A percentile compares a stretch with the other conserved stretches of the same genome.
Evolutionary conservation across 2,329 filamentous ascomycete species (phyloP).

Genomic region (Blumeria hordei): DNA sequence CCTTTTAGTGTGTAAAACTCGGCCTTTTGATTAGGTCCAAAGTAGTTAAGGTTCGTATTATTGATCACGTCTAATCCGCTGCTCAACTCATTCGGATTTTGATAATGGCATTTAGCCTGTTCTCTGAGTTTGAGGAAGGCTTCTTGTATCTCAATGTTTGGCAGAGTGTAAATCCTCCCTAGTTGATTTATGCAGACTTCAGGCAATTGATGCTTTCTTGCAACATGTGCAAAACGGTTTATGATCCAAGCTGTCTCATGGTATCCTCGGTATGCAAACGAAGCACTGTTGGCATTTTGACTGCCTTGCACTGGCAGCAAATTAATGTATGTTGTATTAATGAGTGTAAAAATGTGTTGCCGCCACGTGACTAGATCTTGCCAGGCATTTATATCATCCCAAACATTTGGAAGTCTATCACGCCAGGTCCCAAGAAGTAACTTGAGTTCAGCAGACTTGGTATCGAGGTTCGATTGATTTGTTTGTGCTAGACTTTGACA

Average conservation of each 20-base stretch:
- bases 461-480: slow-evolving; percentile 63
- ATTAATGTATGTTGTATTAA: slow-evolving; percentile 79
- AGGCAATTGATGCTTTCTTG: slow-evolving; percentile 83
- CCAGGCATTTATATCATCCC: slow-evolving; percentile 99
- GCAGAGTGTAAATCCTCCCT: slow-evolving; percentile 91
- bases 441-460: slow-evolving; percentile 89
- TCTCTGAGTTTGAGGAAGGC: slow-evolving; percentile 96
- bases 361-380: slow-evolving; percentile 99
- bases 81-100: slow-evolving; percentile 77
- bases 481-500: slow-evolving; percentile 76
- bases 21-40: slow-evolving; percentile 83
- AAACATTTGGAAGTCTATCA: slow-evolving; percentile 84
- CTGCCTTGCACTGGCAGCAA: slow-evolving; percentile 33
- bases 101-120: slow-evolving; percentile 96
- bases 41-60: slow-evolving; percentile 98
- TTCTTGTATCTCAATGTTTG: slow-evolving; percentile 98
- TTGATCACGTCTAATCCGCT: slow-evolving; percentile 96
- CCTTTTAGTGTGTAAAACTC: slow-evolving; percentile 98
- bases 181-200: slow-evolving; percentile 96
- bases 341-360: slow-evolving; percentile 94
- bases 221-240: slow-evolving; percentile 93
- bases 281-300: slow-evolving; percentile 66
- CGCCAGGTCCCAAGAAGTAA: slow-evolving; percentile 84
- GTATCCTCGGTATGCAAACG: slow-evolving; percentile 88
- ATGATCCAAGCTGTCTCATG: slow-evolving; percentile 99